Conservation (phyloP, 2,329 filamentous ascomycete species). For the Fusarium cicatricum region DNA sequence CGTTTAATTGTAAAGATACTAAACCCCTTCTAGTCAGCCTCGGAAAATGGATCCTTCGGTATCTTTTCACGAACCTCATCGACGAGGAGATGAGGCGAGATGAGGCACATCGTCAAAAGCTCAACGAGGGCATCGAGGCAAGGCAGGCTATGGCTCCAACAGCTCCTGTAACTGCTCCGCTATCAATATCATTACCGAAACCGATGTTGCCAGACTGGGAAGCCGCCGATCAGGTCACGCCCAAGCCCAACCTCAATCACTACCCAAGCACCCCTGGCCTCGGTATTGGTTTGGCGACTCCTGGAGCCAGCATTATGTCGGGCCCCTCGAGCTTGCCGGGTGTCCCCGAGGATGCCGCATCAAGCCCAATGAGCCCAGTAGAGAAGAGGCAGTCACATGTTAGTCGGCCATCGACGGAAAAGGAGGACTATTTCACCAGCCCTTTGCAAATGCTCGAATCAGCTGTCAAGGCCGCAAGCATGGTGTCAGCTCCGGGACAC, state of each 20-base stretch:
- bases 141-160: conserved; percentile 55
- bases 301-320: conserved; percentile 49
- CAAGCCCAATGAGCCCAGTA: conserved; percentile 54
- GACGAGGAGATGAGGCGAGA: conserved; percentile 91
- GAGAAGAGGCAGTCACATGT: conserved; percentile 65
- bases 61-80: conserved; percentile 88
- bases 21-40: conserved; percentile 76
- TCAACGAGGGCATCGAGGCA: conserved; percentile 71
- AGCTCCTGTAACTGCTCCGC: conserved; percentile 63
- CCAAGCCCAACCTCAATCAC: conserved; percentile 71
- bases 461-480: conserved; percentile 56
- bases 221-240: conserved; percentile 58
- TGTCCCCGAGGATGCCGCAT: conserved; percentile 57
- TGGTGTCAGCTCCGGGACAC: conserved; percentile 55
- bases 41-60: conserved; percentile 94
- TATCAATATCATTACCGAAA: conserved; percentile 62
- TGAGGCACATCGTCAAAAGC: conserved; percentile 71
- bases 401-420: conserved; percentile 69
- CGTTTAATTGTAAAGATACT: conserved; percentile 21
- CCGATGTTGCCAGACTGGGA: conserved; percentile 48
- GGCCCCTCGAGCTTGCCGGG: conserved; percentile 51
- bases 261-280: conserved; percentile 77
- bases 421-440: conserved; percentile 80
- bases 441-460: conserved; percentile 60
- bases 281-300: conserved; percentile 80